Conservation (phyloP, 331 rosid species). For the Prunus yedoensis region DNA sequence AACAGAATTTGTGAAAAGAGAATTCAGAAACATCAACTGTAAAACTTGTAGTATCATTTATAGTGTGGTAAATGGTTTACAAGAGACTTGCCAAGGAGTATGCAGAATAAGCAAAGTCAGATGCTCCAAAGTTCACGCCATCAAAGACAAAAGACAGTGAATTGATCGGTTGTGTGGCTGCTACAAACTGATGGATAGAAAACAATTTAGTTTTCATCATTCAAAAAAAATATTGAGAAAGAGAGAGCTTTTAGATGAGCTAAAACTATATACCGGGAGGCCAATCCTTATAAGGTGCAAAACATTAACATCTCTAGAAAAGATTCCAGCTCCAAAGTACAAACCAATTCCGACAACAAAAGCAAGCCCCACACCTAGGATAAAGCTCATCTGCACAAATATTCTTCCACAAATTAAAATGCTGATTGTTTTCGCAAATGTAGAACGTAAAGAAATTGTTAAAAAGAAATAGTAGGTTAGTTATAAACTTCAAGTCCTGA, state of each 20-base stretch:
- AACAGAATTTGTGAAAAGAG: background rate
- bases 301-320: constrained; percentile 61
- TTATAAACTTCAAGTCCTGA: background rate
- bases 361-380: constrained; percentile 78
- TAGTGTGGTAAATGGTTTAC: background rate
- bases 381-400: constrained; percentile 65
- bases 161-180: constrained; percentile 92
- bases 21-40: background rate
- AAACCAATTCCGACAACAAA: constrained; percentile 68
- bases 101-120: constrained; percentile 91
- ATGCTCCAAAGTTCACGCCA: constrained; percentile 94
- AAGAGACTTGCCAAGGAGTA: constrained; percentile 74
- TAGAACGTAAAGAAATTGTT: background rate
- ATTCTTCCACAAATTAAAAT: background rate
- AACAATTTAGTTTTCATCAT: background rate
- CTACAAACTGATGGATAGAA: constrained; percentile 64
- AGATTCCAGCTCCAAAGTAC: constrained; percentile 80
- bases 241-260: background rate
- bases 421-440: background rate
- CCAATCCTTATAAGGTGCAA: constrained; percentile 72
- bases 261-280: constrained; percentile 61
- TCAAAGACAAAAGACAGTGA: constrained; percentile 90
- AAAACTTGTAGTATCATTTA: no score
- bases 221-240: no score
- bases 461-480: no score